A percentile compares a stretch with the other conserved stretches of the same genome.
Evolutionary conservation across 2,329 filamentous ascomycete genomes (phyloP).

Genomic region (Boeremia lycopersici): DNA sequence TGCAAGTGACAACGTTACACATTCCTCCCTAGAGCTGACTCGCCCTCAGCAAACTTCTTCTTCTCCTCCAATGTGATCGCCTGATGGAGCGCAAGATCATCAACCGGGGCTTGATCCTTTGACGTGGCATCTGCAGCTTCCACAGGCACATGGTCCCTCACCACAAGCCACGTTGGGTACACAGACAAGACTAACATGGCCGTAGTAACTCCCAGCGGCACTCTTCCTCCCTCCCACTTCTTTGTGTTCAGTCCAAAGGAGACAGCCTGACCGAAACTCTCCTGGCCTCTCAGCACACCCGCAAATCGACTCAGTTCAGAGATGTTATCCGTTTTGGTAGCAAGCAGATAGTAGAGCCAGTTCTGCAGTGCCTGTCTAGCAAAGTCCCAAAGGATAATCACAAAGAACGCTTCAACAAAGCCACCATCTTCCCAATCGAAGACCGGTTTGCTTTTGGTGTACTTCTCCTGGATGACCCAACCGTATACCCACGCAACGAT

Average conservation of each 20-base stretch:
- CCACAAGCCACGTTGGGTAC: conserved; percentile 40
- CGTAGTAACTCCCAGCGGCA: conserved; percentile 52
- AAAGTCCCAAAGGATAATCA: conserved; percentile 58
- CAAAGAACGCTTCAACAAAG: conserved; percentile 57
- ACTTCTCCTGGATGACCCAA: conserved; percentile 61
- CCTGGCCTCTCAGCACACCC: conserved; percentile 53
- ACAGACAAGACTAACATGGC: conserved; percentile 33
- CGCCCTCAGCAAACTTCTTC: conserved; percentile 18
- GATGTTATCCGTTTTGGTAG: conserved; percentile 62
- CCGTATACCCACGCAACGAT: conserved; percentile 59
- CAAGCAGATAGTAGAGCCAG: conserved; percentile 62
- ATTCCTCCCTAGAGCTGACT: conserved; percentile 17
- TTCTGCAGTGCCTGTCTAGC: conserved; percentile 60
- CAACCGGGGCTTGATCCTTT: not conserved
- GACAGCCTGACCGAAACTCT: conserved; percentile 54
- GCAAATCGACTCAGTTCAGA: conserved; percentile 56
- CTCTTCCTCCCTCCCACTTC: conserved; percentile 51
- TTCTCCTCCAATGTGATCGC: conserved; percentile 16
- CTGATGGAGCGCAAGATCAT: conserved; percentile 4
- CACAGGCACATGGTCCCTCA: conserved; percentile 38
- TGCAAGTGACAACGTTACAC: not conserved
- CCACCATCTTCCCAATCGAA: conserved; percentile 52
- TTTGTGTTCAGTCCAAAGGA: conserved; percentile 52
- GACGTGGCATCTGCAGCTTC: conserved; percentile 18
- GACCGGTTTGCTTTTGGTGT: conserved; percentile 50